A percentile compares a stretch with the other conserved stretches of the same genome.
These are phyloP conservation scores for Thecamonas trahens DNA, from an alignment of 78 protist genomes.

Conservation along the genomic window DNA sequence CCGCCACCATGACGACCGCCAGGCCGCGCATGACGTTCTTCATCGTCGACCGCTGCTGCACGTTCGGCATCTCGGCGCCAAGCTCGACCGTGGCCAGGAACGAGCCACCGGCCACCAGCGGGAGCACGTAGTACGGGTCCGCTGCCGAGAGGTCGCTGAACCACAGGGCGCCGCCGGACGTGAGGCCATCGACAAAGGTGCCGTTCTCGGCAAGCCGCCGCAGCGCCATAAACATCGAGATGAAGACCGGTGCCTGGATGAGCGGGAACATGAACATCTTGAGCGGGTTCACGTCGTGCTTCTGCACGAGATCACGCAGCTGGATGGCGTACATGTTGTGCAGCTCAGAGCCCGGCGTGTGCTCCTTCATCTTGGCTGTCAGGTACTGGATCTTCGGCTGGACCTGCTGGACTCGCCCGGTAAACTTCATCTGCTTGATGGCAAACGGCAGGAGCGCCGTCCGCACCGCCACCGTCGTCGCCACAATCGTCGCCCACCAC, in stretches of 20 bases:
- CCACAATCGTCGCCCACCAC: constrained; percentile 2
- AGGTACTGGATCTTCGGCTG: constrained; percentile 2
- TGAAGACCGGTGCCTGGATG: constrained; percentile 16
- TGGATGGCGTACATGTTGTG: background rate
- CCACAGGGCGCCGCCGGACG: constrained; percentile 6
- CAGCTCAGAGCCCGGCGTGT: background rate
- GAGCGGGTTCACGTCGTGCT: constrained; percentile 17
- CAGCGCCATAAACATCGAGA: constrained; percentile 19
- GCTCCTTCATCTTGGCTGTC: background rate
- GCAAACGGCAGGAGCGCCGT: constrained; percentile 1
- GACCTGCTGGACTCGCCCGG: background rate
- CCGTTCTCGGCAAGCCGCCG: background rate
- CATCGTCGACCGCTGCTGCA: background rate
- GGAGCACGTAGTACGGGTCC: constrained; percentile 15
- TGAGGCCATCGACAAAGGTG: background rate
- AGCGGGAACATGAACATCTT: background rate
- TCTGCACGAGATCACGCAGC: background rate
- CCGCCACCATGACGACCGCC: background rate
- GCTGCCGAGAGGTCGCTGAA: constrained; percentile 3
- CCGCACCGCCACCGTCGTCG: constrained; percentile 1
- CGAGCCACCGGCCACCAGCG: background rate
- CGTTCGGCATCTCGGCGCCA: background rate
- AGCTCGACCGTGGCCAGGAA: constrained; percentile 12
- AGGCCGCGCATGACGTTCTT: constrained; percentile 7
- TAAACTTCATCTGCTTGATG: constrained; percentile 4